Conservation (phyloP, 2,329 filamentous ascomycete species). For the Passalora sequoiae region DNA sequence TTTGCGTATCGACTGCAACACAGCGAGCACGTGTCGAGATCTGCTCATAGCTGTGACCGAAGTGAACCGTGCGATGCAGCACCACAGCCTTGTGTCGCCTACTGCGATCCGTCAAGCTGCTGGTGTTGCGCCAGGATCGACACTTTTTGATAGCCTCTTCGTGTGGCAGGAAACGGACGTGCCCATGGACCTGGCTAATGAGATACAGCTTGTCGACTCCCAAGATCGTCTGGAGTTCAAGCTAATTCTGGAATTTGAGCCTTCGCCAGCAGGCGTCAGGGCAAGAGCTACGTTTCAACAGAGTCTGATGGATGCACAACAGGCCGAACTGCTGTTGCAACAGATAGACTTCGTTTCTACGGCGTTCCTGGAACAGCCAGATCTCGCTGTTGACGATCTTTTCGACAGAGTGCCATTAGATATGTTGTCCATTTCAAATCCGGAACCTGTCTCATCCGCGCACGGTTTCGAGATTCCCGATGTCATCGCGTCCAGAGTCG, state of each 20-base stretch:
- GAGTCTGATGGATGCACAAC: slow-evolving; percentile 49
- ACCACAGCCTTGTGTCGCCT: slow-evolving; percentile 60
- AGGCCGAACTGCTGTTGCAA: slow-evolving; percentile 53
- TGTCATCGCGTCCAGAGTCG: slow-evolving; percentile 53
- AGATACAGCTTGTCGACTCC: slow-evolving; percentile 54
- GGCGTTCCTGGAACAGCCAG: slow-evolving; percentile 38
- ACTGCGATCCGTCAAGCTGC: slow-evolving; percentile 62
- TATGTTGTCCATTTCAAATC: slow-evolving; percentile 40
- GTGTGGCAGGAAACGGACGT: slow-evolving; percentile 74
- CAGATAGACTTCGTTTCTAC: slow-evolving; percentile 57
- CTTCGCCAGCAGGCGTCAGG: slow-evolving; percentile 45
- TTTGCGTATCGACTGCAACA: slow-evolving; percentile 57
- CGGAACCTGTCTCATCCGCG: slow-evolving; percentile 27
- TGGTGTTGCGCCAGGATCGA: slow-evolving; percentile 49
- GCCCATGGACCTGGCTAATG: slow-evolving; percentile 16
- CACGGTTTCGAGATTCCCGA: slow-evolving; percentile 33
- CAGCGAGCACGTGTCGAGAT: slow-evolving; percentile 51
- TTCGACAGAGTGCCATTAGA: slow-evolving; percentile 21
- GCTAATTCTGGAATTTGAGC: slow-evolving; percentile 71
- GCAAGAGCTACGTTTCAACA: slow-evolving; percentile 53
- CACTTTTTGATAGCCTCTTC: slow-evolving; percentile 71
- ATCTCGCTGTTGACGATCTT: slow-evolving; percentile 34
- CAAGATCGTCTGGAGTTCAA: slow-evolving; percentile 71
- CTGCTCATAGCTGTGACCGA: slow-evolving; percentile 60
- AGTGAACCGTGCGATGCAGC: slow-evolving; percentile 60